A percentile compares a stretch with the other conserved stretches of the same genome.
Evolutionary conservation across 495 filamentous ascomycete species (phyloP).

Genomic region (Penicilliopsis zonata): DNA sequence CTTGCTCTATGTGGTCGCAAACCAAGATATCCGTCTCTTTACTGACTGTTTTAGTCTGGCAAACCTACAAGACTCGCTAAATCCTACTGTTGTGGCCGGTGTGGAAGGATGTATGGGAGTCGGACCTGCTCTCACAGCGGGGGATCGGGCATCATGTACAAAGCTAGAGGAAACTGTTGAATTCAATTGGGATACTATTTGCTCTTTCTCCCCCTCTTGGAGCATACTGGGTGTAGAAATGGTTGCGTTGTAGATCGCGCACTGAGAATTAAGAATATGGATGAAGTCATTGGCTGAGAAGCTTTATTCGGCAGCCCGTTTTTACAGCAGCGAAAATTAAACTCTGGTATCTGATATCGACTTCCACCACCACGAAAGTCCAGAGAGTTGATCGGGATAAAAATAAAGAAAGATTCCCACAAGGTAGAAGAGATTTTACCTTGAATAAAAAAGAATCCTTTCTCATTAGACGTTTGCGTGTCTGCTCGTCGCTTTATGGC

Average conservation of each 20-base stretch:
- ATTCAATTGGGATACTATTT: slow-evolving; percentile 4
- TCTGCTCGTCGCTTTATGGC: slow-evolving; percentile 19
- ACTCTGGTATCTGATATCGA: slow-evolving; percentile 22
- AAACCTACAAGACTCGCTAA: slow-evolving; percentile 61
- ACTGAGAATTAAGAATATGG: slow-evolving; percentile 24
- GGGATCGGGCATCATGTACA: slow-evolving; percentile 28
- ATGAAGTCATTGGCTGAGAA: slow-evolving; percentile 40
- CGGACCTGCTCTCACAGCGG: too few relatives aligned
- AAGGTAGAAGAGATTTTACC: too few relatives aligned
- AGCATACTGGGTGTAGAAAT: neutral
- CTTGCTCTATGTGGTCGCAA: slow-evolving; percentile 3
- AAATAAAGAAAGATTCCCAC: too few relatives aligned
- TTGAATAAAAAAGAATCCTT: neutral
- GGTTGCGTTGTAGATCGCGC: slow-evolving; percentile 10
- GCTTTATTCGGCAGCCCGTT: slow-evolving; percentile 2
- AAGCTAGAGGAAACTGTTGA: slow-evolving; percentile 29
- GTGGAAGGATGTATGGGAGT: too few relatives aligned
- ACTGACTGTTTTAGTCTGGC: slow-evolving; percentile 65
- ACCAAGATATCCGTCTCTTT: too few relatives aligned
- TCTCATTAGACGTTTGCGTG: neutral
- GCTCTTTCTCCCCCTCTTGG: neutral
- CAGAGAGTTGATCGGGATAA: too few relatives aligned
- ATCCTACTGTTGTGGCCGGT: too few relatives aligned
- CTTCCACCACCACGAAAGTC: too few relatives aligned
- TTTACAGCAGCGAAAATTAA: slow-evolving; percentile 30